Evolutionary conservation across 441 rosid species (phyloP), one percentile per base, ranked within the genome.

Genomic region (Sinapis alba): DNA sequence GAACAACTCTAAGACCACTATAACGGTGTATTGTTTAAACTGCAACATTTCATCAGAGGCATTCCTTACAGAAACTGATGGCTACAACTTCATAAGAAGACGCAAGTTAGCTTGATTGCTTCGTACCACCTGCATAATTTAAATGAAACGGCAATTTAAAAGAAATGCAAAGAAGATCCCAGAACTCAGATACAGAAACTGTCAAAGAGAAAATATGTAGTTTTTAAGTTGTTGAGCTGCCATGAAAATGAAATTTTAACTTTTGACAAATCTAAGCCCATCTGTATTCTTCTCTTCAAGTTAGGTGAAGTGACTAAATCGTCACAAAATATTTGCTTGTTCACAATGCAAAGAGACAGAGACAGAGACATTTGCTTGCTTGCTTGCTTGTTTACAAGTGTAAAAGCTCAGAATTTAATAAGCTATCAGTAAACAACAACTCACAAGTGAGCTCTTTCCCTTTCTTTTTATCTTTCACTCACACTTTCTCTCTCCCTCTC

Each of bases 161-260:
- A 67, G 73, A 75, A 81, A 78, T 78, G n/a, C 51, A 63, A 58
- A 21, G 73, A 73, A 78, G 73, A 70, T 77, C 50, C 66, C 56
- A 65, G 66, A 73, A 41, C 60, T 62, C 9, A 65, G 16, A 32
- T 12, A 60, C 27, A 20, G 26, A 76, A 76, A 59, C 82, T 51
- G 58, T 72, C 65, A 73, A 71, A 65, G 68, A 63, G 59, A 68
- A 36, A 68, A 53, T 15, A 18, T 7, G 41, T 8, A 3, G 5
- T 20, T 66, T 66, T 62, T 12, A 59, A 65, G 78, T 73, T 73
- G 75, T 69, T 68, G 78, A 74, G 75, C 74, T 79, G 70, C 71
- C 79, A 73, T 58, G 82, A 73, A 69, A 69, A 63, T 32, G 24
- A 71, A 65, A 30, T 54, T 77, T 73, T 64, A 81, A 77, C 72